These are phyloP conservation scores for Fraxinus paxiana DNA, from an alignment of 305 asterid species.

Conservation along the genomic window DNA sequence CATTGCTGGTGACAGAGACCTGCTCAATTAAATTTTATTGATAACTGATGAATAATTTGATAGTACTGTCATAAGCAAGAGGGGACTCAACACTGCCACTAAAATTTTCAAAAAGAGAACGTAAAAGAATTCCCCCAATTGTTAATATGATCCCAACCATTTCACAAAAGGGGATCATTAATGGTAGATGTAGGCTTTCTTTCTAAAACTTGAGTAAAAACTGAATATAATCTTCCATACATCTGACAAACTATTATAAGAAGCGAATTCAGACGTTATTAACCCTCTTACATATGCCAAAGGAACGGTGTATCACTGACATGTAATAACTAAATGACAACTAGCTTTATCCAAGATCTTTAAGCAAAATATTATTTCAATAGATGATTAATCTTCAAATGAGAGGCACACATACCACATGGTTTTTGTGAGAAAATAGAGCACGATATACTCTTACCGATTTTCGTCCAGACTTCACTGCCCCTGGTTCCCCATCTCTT, in stretches of 20 bases:
- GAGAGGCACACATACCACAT: neutral
- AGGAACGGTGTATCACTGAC: neutral
- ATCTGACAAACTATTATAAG: slow-evolving; percentile 3
- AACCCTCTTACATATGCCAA: neutral
- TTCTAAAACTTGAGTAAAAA: neutral
- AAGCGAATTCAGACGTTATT: neutral
- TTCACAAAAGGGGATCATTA: neutral
- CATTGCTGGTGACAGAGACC: slow-evolving; percentile 78
- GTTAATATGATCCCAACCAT: slow-evolving; percentile 2
- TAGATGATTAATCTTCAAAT: neutral
- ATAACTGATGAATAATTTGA: slow-evolving; percentile 6
- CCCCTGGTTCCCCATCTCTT: neutral
- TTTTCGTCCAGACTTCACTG: neutral
- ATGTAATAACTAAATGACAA: neutral
- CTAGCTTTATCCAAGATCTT: neutral
- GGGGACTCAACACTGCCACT: slow-evolving; percentile 9
- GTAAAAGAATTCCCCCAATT: neutral
- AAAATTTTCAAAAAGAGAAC: slow-evolving; percentile 13
- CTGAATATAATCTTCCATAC: neutral
- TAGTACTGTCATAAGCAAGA: slow-evolving; percentile 2
- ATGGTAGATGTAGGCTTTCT: neutral
- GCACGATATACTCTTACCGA: neutral
- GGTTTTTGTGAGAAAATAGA: neutral
- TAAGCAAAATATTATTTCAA: neutral
- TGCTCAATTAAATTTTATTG: slow-evolving; percentile 31